Conservation (phyloP, 2,329 filamentous ascomycete genomes). For the Colletotrichum sp. region DNA sequence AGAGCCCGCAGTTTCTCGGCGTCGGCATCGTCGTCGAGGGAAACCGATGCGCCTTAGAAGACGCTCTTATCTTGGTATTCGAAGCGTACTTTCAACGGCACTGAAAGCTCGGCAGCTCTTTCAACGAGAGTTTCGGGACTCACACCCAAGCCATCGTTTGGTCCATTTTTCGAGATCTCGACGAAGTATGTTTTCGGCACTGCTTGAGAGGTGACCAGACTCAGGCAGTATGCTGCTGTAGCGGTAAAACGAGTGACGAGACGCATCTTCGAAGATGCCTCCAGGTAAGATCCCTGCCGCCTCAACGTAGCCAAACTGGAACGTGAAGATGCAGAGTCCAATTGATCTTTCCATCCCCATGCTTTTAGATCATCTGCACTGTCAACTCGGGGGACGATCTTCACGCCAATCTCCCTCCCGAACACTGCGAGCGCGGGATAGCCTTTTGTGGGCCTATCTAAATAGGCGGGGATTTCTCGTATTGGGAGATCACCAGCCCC, state of each 20-base stretch:
- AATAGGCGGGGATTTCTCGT: neutral
- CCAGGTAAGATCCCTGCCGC: neutral
- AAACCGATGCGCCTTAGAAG: constrained; percentile 2
- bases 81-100: neutral
- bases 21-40: neutral
- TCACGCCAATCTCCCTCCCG: neutral
- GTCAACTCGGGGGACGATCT: neutral
- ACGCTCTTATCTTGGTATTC: neutral
- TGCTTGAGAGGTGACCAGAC: neutral
- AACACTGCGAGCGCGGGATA: neutral
- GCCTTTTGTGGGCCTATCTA: neutral
- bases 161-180: neutral
- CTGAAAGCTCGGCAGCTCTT: neutral
- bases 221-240: neutral
- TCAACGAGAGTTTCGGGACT: neutral
- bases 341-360: neutral
- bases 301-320: neutral
- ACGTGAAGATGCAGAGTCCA: neutral
- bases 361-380: neutral
- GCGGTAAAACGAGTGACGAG: neutral
- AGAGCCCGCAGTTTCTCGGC: neutral
- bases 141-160: neutral
- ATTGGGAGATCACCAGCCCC: neutral
- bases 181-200: constrained; percentile 2
- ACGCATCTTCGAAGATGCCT: neutral